Evolutionary conservation across 2,329 filamentous ascomycete genomes (phyloP), one percentile per base, ranked within the genome.

Genomic region (Teratosphaeria epicoccoides): DNA sequence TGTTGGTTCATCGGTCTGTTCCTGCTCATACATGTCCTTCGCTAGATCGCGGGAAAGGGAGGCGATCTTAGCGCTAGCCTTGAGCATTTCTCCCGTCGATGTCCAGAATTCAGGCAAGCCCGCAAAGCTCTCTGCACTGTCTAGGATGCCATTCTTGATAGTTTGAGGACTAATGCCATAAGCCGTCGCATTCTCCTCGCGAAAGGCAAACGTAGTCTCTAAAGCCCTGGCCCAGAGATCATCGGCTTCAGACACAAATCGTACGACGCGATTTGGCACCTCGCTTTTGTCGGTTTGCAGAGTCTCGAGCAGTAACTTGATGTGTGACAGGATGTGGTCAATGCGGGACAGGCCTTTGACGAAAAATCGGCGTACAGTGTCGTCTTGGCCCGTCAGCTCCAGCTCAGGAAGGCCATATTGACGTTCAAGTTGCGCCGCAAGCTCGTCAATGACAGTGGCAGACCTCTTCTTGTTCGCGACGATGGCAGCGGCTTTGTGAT

Each of bases 361-460:
- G 63, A 96, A 95, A 82, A 87, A 96, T 60, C 88, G 83, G n/a
- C 89, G 81, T 14, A 95, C 82, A 6, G 79, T 75, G 63, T 95
- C 88, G 9, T 84, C 79, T 65, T 93, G 85, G n/a, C 82, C 83
- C 22, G 77, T 75, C 33, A 80, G 79, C 25, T 75, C 70, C 49
- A 84, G 76, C 3, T 82, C 77, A 49, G 82, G 79, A 23, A 83
- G 83, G 70, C 88, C 90, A 59, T 86, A 84, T 49, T 85, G 79
- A 56, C 89, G 81, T 56, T 87, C 82, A 65, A 95, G 84, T 57
- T 81, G 85, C 52, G 83, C 80, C 46, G 94, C 80, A 47, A 91
- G 81, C 54, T 87, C 83, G 11, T 82, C 79, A 50, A 95, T 75
- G 49, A 94, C 75, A 3, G 83, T 85, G 63, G 82, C 82, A 12